Base-by-base conservation (phyloP, 2,329 filamentous ascomycete genomes). In the Geoglossum cookeanum region DNA sequence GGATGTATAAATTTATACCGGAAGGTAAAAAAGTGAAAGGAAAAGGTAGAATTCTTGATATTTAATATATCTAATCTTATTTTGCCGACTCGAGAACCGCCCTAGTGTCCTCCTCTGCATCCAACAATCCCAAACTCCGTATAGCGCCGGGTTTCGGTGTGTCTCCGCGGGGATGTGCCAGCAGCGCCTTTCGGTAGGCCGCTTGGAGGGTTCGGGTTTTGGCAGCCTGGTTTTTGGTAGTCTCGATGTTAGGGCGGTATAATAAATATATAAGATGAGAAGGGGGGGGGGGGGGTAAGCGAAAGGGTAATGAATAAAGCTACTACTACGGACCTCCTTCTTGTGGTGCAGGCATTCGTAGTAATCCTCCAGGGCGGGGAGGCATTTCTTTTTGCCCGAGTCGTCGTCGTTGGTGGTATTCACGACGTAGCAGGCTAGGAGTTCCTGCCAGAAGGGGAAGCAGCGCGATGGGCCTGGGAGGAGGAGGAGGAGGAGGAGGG, bases 381-480 rank as follows among this genome's bases (percentile, higher is more conserved):
- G 74, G 70, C 94, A 98, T 74, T 94, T 94, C 71, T 83, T 85
- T 75, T 90, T 92, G 64, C 87, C 87, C 15, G 81, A 80, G 63
- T 81, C 77, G 67, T 90, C 85, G 58, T 91, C 85, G 62, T 84
- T 75, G 62, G 78, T 79, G 58, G 88, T 88, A 75, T 97, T 97
- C 68, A 95, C 83, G 60, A 96, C 89, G 72, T 98, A 98, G 81
- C 92, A 98, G 66, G 89, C 89, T 69, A 98, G 85, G 63, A 97
- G 83, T 74, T 98, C 92, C 75, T 98, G 92, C 92, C 92, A 98
- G 81, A 96, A 98, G 69, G 90, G 87, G 77, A 95, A 97, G 82
- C 92, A 98, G 72, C 91, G 87, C 65, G 76, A 78, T 63, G 79
- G 78, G 66, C 81, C 81, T 84, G 66, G 57, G 54, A 22, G 22